Evolutionary conservation across 345 rosid species (phyloP), one percentile per base, ranked within the genome.

Genomic region (Gynandropsis gynandra): DNA sequence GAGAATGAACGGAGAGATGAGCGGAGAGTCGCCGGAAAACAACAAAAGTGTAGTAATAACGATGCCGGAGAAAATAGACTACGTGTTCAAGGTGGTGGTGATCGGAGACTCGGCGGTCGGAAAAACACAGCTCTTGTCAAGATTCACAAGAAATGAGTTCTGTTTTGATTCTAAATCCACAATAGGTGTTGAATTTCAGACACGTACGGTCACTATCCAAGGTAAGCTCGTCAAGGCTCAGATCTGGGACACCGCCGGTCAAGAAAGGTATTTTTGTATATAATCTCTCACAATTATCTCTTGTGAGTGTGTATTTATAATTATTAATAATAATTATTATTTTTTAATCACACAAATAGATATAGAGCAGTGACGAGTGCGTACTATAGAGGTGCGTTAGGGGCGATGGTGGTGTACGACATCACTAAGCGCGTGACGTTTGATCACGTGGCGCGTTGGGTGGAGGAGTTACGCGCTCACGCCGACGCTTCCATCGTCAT

Each of bases 221-320:
- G 65, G 69, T 31, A 83, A 81, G 56, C 69, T 81, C 71, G 66
- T 87, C 57, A 87, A 83, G 71, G 89, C 93, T 59, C 96, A 87
- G 87, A 87, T 87, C 85, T 87, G 96, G 96, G 93, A 87, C 58
- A 83, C 96, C 21, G 96, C 96, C 50, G 96, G 96, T 60, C 96
- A 87, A 64, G 96, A 87, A 73, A 83, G 96, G 96, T 87, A 53
- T 16, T 7, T n/a, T 0, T 16, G 1, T 29, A 42, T 33, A 19
- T n/a, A 17, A 11, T 32, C 40, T 54, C 7, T 18, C 54, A 8
- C 9, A 19, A n/a, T n/a, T 38, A 5, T 42, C 42, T 51, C 14
- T 61, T 36, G 36, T 5, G 12, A 36, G 8, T 10, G 8, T 36
- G 40, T 8, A 36, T 8, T 36, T 36, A 8, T 10, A 36, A 36